Evolutionary conservation across 495 filamentous ascomycete genomes (phyloP).

Genomic region (Talaromyces borbonicus): DNA sequence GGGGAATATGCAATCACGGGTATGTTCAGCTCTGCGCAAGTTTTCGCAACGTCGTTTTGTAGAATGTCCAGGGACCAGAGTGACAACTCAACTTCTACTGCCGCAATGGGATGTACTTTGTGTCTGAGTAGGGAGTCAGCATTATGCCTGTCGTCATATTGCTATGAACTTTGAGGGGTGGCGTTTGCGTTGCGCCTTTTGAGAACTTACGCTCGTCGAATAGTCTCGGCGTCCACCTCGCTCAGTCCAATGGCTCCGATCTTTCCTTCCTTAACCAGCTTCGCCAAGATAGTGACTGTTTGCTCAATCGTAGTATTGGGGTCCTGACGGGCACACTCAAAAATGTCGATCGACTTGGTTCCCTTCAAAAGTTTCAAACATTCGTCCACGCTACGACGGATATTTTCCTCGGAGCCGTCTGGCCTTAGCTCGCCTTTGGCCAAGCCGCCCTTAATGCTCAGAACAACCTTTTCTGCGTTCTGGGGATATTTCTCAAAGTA

Average conservation of each 20-base stretch:
- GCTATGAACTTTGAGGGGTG: no score
- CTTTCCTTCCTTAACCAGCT: conserved; percentile 66
- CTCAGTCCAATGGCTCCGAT: conserved; percentile 67
- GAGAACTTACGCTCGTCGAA: conserved; percentile 49
- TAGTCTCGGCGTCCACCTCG: conserved; percentile 64
- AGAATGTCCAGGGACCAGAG: conserved; percentile 59
- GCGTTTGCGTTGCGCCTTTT: background rate
- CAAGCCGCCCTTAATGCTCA: conserved; percentile 50
- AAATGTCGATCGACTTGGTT: conserved; percentile 75
- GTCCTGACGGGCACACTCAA: conserved; percentile 68
- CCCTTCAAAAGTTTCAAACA: conserved; percentile 47
- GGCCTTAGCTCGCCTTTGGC: conserved; percentile 24
- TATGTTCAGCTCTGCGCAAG: conserved; percentile 61
- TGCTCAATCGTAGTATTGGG: conserved; percentile 49
- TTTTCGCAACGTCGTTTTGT: conserved; percentile 60
- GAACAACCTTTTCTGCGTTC: conserved; percentile 48
- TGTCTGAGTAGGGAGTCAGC: conserved; percentile 18
- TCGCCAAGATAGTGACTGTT: conserved; percentile 43
- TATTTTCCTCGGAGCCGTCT: conserved; percentile 52
- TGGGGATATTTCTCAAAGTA: conserved; percentile 54
- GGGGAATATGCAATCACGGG: conserved; percentile 62
- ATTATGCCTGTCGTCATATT: background rate
- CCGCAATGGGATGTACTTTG: conserved; percentile 57
- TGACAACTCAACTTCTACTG: conserved; percentile 73
- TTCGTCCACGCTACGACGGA: conserved; percentile 58